Evolutionary conservation across 2,329 filamentous ascomycete species (phyloP).

Genomic region (Paraphaeosphaeria sporulosa): DNA sequence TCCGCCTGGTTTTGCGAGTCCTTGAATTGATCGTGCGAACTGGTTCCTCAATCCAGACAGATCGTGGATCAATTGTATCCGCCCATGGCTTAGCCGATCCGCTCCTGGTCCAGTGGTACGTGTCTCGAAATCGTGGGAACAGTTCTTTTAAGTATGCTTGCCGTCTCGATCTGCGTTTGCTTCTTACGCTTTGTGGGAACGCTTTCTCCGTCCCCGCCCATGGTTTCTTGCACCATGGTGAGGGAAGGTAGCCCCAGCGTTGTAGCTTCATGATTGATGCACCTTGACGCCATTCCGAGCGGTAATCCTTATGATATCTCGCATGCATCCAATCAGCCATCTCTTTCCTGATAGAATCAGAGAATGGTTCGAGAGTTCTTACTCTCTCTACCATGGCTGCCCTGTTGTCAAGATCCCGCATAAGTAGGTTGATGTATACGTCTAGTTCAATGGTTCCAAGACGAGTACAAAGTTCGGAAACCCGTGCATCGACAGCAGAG

Average conservation of each 20-base stretch:
- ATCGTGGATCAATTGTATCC: background rate
- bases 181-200: background rate
- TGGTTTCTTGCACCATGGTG: background rate
- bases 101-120: background rate
- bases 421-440: background rate
- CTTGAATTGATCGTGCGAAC: too few relatives aligned
- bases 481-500: background rate
- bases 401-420: background rate
- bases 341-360: background rate
- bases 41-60: too few relatives aligned
- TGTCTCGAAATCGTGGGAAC: background rate
- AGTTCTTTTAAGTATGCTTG: background rate
- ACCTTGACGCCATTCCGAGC: too few relatives aligned
- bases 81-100: background rate
- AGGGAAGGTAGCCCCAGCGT: constrained; percentile 1
- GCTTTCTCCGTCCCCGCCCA: background rate
- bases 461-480: background rate
- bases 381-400: background rate
- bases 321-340: background rate
- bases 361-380: background rate
- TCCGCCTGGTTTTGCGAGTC: background rate
- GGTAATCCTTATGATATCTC: background rate
- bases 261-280: background rate
- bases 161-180: background rate
- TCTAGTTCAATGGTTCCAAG: background rate